A percentile compares a stretch with the other conserved stretches of the same genome.
Evolutionary conservation across 1,284 basidiomycete species (phyloP).

Genomic region (Mycosarcoma mackinlayi): DNA sequence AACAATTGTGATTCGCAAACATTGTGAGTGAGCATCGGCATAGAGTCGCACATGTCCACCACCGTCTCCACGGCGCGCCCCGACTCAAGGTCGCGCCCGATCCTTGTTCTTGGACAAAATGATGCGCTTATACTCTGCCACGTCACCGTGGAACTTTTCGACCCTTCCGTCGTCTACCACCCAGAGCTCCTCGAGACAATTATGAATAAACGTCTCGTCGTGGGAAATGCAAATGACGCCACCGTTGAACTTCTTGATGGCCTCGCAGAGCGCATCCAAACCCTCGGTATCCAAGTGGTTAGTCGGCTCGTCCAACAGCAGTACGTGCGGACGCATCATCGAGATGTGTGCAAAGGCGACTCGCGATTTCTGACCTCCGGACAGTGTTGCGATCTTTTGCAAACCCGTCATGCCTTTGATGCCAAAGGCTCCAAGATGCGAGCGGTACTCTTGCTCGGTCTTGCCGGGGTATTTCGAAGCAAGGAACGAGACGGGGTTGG

Average conservation of each 20-base stretch:
- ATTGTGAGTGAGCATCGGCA: too few species aligned
- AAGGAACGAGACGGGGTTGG: slow-evolving; percentile 92
- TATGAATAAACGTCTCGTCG: slow-evolving; percentile 65
- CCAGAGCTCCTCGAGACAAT: slow-evolving; percentile 63
- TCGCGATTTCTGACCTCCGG: slow-evolving; percentile 94
- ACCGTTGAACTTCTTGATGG: slow-evolving; percentile 90
- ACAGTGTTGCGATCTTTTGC: slow-evolving; percentile 74
- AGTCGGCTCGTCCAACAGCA: slow-evolving; percentile 97
- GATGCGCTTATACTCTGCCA: slow-evolving; percentile 87
- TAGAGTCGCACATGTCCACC: too few species aligned
- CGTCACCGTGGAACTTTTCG: slow-evolving; percentile 87
- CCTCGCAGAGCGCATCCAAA: slow-evolving; percentile 92
- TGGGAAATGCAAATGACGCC: slow-evolving; percentile 73
- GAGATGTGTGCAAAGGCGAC: slow-evolving; percentile 95
- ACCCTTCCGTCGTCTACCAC: slow-evolving; percentile 89
- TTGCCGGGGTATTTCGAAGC: slow-evolving; percentile 91
- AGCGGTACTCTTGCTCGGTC: slow-evolving; percentile 94
- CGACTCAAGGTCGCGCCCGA: neutral
- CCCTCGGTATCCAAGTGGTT: slow-evolving; percentile 93
- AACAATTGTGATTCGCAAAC: too few species aligned
- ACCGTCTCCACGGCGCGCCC: too few species aligned
- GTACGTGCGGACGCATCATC: slow-evolving; percentile 89
- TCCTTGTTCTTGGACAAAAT: slow-evolving; percentile 59
- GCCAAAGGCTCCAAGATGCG: slow-evolving; percentile 96
- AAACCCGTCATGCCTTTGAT: slow-evolving; percentile 97